A percentile compares a stretch with the other conserved stretches of the same genome.
Conservation (phyloP, 352 stramenopile species). For the Phytophthora sp. region DNA sequence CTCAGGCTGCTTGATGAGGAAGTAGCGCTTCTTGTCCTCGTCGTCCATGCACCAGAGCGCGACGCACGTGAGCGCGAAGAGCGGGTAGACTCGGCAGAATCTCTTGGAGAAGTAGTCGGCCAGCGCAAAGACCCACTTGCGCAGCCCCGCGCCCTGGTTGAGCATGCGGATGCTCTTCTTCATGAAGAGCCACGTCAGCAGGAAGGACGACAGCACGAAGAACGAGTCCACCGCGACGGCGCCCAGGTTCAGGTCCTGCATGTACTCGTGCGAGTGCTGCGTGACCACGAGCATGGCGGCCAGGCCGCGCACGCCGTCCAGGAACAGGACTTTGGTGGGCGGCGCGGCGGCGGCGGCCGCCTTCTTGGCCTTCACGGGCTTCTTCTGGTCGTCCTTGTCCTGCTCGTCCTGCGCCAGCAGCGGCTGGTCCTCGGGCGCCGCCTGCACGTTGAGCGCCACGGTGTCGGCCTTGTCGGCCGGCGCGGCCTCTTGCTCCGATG, state of each 20-base stretch:
- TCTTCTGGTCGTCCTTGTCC: conserved; percentile 28
- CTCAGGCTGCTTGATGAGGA: conserved; percentile 24
- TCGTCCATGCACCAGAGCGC: conserved; percentile 38
- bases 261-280: conserved; percentile 46
- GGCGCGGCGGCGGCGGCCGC: conserved; percentile 8
- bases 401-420: conserved; percentile 20
- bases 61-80: conserved; percentile 45
- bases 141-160: conserved; percentile 17
- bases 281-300: conserved; percentile 35
- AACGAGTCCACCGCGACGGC: conserved; percentile 51
- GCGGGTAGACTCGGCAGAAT: conserved; percentile 56
- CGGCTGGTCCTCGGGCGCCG: conserved; percentile 17
- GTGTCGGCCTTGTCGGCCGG: not conserved
- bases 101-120: conserved; percentile 53
- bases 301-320: conserved; percentile 42
- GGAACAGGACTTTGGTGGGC: conserved; percentile 41
- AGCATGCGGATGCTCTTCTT: conserved; percentile 45
- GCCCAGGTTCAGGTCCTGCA: conserved; percentile 43
- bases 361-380: conserved; percentile 30
- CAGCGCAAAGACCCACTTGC: conserved; percentile 41
- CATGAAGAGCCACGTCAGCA: conserved; percentile 64
- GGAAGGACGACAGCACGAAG: conserved; percentile 61
- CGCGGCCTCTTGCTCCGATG: conserved; percentile 2
- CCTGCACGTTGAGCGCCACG: conserved; percentile 18
- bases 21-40: conserved; percentile 40